Conservation (phyloP, 1,139 yeast genomes). For the Debaryomyces fabryi region DNA sequence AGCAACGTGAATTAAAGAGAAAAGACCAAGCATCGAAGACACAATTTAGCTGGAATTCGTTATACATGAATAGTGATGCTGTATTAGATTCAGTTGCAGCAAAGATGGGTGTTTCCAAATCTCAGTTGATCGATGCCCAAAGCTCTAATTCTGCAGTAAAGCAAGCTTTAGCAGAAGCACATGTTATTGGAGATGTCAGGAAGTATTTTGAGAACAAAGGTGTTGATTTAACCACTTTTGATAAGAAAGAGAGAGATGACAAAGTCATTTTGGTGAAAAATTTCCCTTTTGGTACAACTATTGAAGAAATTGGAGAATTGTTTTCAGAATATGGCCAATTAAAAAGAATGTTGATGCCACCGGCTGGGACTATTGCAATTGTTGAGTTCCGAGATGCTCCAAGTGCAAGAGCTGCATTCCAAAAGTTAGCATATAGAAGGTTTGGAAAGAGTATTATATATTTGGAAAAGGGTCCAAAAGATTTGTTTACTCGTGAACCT, state of each 20-base stretch:
- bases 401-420: constrained; percentile 86
- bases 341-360: constrained; percentile 86
- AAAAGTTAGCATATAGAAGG: constrained; percentile 83
- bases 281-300: constrained; percentile 83
- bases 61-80: constrained; percentile 89
- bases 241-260: constrained; percentile 77
- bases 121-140: constrained; percentile 85
- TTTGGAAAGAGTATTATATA: constrained; percentile 85
- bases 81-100: constrained; percentile 88
- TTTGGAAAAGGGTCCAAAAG: constrained; percentile 91
- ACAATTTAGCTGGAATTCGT: constrained; percentile 94
- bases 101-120: constrained; percentile 78
- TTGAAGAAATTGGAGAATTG: constrained; percentile 77
- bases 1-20: constrained; percentile 81
- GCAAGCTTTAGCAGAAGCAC: constrained; percentile 97
- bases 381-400: constrained; percentile 87
- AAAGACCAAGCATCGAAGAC: constrained; percentile 82
- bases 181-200: constrained; percentile 89
- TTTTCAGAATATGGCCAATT: constrained; percentile 81
- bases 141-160: constrained; percentile 91
- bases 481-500: constrained; percentile 68
- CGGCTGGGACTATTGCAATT: constrained; percentile 95
- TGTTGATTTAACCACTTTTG: constrained; percentile 77
- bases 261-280: constrained; percentile 81
- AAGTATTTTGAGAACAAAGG: constrained; percentile 83